Evolutionary conservation across 2,329 filamentous ascomycete genomes (phyloP).

Genomic region (Exophiala sideris): DNA sequence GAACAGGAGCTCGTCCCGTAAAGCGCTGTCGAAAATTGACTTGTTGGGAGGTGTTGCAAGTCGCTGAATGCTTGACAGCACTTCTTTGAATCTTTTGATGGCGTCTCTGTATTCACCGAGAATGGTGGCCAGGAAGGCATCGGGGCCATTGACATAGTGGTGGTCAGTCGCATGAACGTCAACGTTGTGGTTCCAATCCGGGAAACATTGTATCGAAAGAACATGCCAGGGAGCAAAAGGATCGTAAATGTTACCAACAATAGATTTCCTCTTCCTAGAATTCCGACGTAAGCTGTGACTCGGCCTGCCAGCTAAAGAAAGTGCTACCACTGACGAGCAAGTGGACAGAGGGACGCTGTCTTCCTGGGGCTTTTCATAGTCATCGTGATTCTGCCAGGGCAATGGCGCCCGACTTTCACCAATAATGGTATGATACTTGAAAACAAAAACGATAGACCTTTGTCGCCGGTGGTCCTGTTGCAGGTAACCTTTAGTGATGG

Average conservation of each 20-base stretch:
- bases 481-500: slow-evolving; percentile 53
- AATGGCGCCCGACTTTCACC: slow-evolving; percentile 55
- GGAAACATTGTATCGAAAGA: slow-evolving; percentile 57
- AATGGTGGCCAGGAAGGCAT: slow-evolving; percentile 59
- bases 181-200: slow-evolving; percentile 56
- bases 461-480: slow-evolving; percentile 47
- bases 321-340: slow-evolving; percentile 58
- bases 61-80: slow-evolving; percentile 56
- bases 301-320: slow-evolving; percentile 54
- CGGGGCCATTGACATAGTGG: slow-evolving; percentile 58
- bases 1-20: slow-evolving; percentile 28
- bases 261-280: slow-evolving; percentile 46
- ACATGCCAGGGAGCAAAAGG: slow-evolving; percentile 61
- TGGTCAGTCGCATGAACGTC: slow-evolving; percentile 55
- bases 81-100: slow-evolving; percentile 55
- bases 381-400: slow-evolving; percentile 59
- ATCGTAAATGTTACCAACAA: slow-evolving; percentile 55
- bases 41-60: slow-evolving; percentile 57
- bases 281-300: slow-evolving; percentile 50
- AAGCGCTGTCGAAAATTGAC: slow-evolving; percentile 27
- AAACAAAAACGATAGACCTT: slow-evolving; percentile 59
- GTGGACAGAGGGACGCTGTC: slow-evolving; percentile 57
- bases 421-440: slow-evolving; percentile 64
- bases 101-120: slow-evolving; percentile 61
- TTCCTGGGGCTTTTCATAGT: slow-evolving; percentile 38